A percentile compares a stretch with the other conserved stretches of the same genome.
Conservation (phyloP, 2,329 filamentous ascomycete species). For the Trichoderma semiorbis region DNA sequence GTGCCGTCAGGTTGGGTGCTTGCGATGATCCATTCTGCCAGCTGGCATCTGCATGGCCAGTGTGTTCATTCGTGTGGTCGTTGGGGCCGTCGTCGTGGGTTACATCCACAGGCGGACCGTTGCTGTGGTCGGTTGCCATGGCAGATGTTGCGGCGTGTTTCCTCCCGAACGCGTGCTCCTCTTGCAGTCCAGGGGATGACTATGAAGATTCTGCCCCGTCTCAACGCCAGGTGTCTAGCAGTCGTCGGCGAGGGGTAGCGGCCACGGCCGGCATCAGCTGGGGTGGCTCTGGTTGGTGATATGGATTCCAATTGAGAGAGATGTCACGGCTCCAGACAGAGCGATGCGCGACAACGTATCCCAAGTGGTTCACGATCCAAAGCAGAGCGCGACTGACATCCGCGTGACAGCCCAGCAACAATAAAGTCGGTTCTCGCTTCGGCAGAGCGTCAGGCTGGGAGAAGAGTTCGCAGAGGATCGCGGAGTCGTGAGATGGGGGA, state of each 20-base stretch:
- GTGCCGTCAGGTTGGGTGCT: conserved; percentile 36
- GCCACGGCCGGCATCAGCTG: conserved; percentile 39
- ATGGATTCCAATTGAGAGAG: conserved; percentile 30
- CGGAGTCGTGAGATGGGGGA: conserved; percentile 28
- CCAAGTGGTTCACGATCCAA: conserved; percentile 21
- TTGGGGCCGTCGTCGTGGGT: conserved; percentile 31
- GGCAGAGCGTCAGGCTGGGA: conserved; percentile 15
- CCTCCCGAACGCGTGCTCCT: conserved; percentile 18
- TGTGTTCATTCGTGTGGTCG: conserved; percentile 27
- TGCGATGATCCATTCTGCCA: conserved; percentile 38
- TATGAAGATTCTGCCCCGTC: conserved; percentile 23
- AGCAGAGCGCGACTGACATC: conserved; percentile 24
- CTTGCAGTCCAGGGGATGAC: conserved; percentile 28
- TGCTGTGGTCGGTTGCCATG: conserved; percentile 49
- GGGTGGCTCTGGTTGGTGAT: conserved; percentile 18
- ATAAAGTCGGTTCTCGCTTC: conserved; percentile 12
- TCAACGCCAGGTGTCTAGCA: conserved; percentile 34
- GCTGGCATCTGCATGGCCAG: conserved; percentile 32
- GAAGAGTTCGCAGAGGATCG: conserved; percentile 28
- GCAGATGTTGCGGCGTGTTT: conserved; percentile 27
- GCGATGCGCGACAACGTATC: conserved; percentile 22
- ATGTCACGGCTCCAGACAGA: conserved; percentile 13
- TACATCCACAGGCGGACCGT: conserved; percentile 39
- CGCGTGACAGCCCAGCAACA: conserved; percentile 28
- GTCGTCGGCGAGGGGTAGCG: conserved; percentile 31